Base-by-base conservation (phyloP, 2,329 filamentous ascomycete genomes). In the Didymosphaeria variabile region DNA sequence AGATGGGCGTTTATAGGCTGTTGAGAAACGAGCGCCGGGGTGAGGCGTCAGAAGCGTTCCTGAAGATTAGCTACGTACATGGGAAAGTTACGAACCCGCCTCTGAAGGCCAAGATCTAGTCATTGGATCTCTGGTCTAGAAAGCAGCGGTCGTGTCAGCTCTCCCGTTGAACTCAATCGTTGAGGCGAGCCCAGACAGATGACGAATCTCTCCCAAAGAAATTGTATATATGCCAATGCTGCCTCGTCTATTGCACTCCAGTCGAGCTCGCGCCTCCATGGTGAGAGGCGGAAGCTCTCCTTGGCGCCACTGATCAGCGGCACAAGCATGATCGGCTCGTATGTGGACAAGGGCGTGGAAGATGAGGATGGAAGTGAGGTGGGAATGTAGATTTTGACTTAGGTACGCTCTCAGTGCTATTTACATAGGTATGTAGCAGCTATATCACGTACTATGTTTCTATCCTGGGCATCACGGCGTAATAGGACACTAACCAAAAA, bases 51-150 rank as follows among this genome's bases (percentile, higher is more conserved):
- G 78, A 80, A 66, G 81, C 80, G 61, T 83, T 87, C 38, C 78
- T 83, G 64, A 71, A 78, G 26, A 86, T 87, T 58, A 84, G 83
- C 64, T 86, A 86, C 75, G 82, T 86, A 15, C 82, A 86, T 77
- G 79, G 83, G 36, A 78, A 77, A 61, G 71, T 73, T 57, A 78
- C 79, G 8, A 79, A 78, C 29, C 73, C 75, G 53, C 78, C 77
- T 10, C 81, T 80, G 4, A 84, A 83, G 67, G 82, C 82, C 17
- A 84, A 82, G 73, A 84, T 84, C 31, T 84, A 60, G 53, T 47
- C n/a, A 17, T 32, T 26, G 26, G 36, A n/a, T n/a, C 19, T 36
- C 17, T 9, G 47, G 55, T 54, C 61, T 34, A 61, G 58, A 63
- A 63, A 40, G 57, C 26, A 57, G 53, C 21, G 38, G 55, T 56